A percentile compares a stretch with the other conserved stretches of the same genome.
These are phyloP conservation scores for Blastobotrys mokoenaii DNA, from an alignment of 805 yeast genomes.

Conservation along the genomic window DNA sequence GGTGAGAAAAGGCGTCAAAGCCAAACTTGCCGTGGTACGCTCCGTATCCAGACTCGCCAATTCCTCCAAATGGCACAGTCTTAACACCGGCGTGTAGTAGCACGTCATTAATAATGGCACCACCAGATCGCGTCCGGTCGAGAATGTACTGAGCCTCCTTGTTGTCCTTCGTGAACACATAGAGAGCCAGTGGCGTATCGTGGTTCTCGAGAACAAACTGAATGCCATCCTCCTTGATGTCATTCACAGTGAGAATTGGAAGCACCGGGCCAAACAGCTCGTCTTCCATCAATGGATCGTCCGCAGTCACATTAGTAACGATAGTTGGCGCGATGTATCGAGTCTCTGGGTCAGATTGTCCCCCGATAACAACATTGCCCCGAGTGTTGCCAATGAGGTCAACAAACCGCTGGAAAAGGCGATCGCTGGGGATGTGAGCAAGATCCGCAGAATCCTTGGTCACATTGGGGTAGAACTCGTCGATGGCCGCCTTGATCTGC, in stretches of 20 bases:
- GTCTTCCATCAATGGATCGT: slow-evolving; percentile 62
- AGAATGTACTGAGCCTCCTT: slow-evolving; percentile 43
- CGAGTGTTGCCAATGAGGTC: slow-evolving; percentile 29
- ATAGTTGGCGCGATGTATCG: slow-evolving; percentile 63
- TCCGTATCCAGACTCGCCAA: slow-evolving; percentile 80
- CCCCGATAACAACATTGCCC: slow-evolving; percentile 43
- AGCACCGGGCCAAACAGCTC: slow-evolving; percentile 84
- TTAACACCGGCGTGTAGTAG: slow-evolving; percentile 60
- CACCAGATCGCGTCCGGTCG: slow-evolving; percentile 61
- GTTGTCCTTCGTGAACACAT: slow-evolving; percentile 49
- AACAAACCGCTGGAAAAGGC: slow-evolving; percentile 36
- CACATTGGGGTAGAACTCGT: slow-evolving; percentile 33
- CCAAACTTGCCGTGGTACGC: slow-evolving; percentile 70
- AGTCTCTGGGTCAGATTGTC: slow-evolving; percentile 20
- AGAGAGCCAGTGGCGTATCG: slow-evolving; percentile 77
- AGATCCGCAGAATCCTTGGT: slow-evolving; percentile 31
- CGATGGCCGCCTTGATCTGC: slow-evolving; percentile 33
- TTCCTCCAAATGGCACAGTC: slow-evolving; percentile 83
- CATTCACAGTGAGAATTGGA: slow-evolving; percentile 54
- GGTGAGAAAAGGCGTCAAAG: slow-evolving; percentile 66
- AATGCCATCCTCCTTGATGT: slow-evolving; percentile 22
- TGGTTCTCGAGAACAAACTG: slow-evolving; percentile 36
- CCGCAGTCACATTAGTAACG: slow-evolving; percentile 51
- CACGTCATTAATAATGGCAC: slow-evolving; percentile 59
- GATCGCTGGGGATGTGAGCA: slow-evolving; percentile 52